A percentile compares a stretch with the other conserved stretches of the same genome.
Evolutionary conservation across 1,139 yeast genomes (phyloP).

Genomic region (Pichia sp.): DNA sequence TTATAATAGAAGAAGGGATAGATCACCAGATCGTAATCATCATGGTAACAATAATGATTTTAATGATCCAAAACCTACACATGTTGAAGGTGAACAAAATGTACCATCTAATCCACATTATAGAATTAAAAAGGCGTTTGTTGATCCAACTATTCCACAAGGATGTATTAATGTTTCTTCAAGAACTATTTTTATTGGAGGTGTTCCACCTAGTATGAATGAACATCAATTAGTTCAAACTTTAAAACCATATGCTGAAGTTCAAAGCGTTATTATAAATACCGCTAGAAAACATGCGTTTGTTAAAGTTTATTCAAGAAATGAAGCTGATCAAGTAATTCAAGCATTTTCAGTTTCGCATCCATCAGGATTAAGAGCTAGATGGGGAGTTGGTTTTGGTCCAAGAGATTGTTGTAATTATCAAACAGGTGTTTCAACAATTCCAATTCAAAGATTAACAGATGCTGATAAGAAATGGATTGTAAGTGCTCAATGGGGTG

Average conservation of each 20-base stretch:
- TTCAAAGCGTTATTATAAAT: slow-evolving; percentile 84
- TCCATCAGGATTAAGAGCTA: slow-evolving; percentile 58
- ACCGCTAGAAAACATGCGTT: slow-evolving; percentile 92
- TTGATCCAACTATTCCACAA: slow-evolving; percentile 67
- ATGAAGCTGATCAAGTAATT: slow-evolving; percentile 79
- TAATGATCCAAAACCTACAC: slow-evolving; percentile 27
- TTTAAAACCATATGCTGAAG: slow-evolving; percentile 87
- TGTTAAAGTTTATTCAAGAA: slow-evolving; percentile 92
- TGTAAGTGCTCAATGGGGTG: slow-evolving; percentile 92
- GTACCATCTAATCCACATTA: slow-evolving; percentile 65
- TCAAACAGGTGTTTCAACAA: slow-evolving; percentile 80
- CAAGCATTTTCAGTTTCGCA: slow-evolving; percentile 33
- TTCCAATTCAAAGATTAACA: slow-evolving; percentile 80
- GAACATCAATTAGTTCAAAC: slow-evolving; percentile 62
- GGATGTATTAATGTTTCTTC: slow-evolving; percentile 80
- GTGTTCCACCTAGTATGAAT: slow-evolving; percentile 79
- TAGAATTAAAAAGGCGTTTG: slow-evolving; percentile 64
- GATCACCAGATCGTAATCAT: slow-evolving; percentile 43
- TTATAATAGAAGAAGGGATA: slow-evolving; percentile 46
- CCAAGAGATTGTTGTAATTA: slow-evolving; percentile 98
- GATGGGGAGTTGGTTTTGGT: slow-evolving; percentile 99
- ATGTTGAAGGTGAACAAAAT: slow-evolving; percentile 51
- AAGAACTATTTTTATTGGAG: slow-evolving; percentile 90
- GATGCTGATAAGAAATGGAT: slow-evolving; percentile 94
- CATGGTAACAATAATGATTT: neutral